Evolutionary conservation across 805 yeast species (phyloP).

Genomic region (Metschnikowia cubensis): DNA sequence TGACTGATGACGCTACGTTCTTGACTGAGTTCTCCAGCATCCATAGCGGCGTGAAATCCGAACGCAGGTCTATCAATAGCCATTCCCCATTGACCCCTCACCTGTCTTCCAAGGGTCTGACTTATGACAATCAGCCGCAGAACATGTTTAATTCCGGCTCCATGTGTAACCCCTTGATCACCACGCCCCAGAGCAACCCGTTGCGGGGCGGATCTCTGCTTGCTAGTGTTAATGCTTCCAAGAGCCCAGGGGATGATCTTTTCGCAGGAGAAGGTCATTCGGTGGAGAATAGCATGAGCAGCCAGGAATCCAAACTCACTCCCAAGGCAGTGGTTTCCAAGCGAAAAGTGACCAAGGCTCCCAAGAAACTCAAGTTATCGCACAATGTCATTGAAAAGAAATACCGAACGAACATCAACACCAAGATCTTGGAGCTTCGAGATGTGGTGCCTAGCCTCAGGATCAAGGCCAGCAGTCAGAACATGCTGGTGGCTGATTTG

Average conservation of each 20-base stretch:
- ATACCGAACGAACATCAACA: conserved; percentile 72
- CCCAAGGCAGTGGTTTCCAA: neutral
- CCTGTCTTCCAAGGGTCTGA: conserved; percentile 2
- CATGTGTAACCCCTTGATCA: neutral
- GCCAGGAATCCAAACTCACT: neutral
- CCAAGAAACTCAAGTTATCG: conserved; percentile 54
- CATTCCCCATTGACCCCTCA: conserved; percentile 3
- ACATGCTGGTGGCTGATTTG: conserved; percentile 37
- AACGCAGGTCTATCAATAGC: neutral
- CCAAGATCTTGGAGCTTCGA: conserved; percentile 62
- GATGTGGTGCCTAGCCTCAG: conserved; percentile 77
- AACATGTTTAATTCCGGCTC: neutral
- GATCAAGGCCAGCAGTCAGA: conserved; percentile 45
- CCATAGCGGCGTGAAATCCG: neutral
- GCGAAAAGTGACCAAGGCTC: conserved; percentile 37
- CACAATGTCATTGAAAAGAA: conserved; percentile 81
- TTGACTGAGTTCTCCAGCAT: conserved; percentile 4
- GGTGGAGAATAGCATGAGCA: neutral
- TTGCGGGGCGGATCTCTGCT: conserved; percentile 1
- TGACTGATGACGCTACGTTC: conserved; percentile 4
- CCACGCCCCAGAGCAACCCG: conserved; percentile 1
- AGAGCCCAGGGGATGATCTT: neutral
- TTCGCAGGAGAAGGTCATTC: neutral
- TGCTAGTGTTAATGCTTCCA: neutral
- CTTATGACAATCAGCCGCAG: neutral